Evolutionary conservation across 306 rosid genomes (phyloP), one percentile per base, ranked within the genome.

Genomic region (Casuarina glauca): DNA sequence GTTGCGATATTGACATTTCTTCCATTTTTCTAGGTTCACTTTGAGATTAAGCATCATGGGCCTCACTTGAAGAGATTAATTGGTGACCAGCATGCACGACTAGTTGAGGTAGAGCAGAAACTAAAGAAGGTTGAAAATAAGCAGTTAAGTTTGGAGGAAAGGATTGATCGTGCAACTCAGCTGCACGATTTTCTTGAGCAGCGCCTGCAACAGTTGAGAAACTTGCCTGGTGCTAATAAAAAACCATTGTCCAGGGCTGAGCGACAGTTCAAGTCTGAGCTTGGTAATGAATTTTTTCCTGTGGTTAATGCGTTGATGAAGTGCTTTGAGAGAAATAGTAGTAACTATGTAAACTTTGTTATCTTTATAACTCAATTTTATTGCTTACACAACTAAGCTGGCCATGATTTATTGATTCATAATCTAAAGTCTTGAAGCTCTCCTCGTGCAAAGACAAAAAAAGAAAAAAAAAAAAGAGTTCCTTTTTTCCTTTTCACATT

Each of bases 171-270:
- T 48, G 98, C 94, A 61, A 74, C 82, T 71, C 84, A 88, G 81
- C 79, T 26, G 88, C 93, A 93, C 73, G 74, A 78, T 83, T 77
- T 78, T 79, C 80, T 90, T 89, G 93, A 96, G 80, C 94, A 90
- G 87, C 96, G 93, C 51, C 82, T 91, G 79, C 92, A 86, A 69
- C 79, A 35, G 39, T 88, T 93, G 84, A 85, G 87, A 79, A 85
- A 83, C 74, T 87, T 96, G 74, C 98, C 91, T 41, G 93, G 88
- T 68, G 90, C 86, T 80, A 88, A 89, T 84, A 91, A 82, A 76
- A 93, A 83, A 84, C 99, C 99, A 42, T 83, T 93, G 80, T 93
- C 98, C 66, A 90, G 83, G 83, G 96, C 99, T 61, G 98, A 96
- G 83, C 87, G 86, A 50, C 90, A 88, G 66, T 93, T 93, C 82